Base-by-base conservation (phyloP, 306 rosid genomes). In the Medicago ruthenica region DNA sequence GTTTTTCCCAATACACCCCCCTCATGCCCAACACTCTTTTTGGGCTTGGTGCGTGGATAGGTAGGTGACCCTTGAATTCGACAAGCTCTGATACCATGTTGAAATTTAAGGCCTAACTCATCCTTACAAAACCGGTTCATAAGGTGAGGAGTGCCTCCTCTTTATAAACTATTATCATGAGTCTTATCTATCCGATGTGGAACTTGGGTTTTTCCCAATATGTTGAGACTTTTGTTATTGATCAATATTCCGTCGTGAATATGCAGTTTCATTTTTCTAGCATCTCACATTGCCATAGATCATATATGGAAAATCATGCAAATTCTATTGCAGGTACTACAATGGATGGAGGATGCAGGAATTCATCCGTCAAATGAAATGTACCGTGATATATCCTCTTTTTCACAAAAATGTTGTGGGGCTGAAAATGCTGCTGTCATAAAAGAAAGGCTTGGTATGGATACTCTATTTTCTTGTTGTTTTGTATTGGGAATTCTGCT, bases 271-370 rank as follows among this genome's bases (percentile, higher is more conserved):
- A 77, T 31, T 81, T 72, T 85, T 50, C 68, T 12, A 55, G 54
- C 66, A 65, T 70, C 75, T 66, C 22, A 20, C 36, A 2, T 64
- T 81, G 69, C 51, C 64, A 78, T 41, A 53, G 51, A 78, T 12
- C 40, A 48, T 15, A 53, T 53, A 59, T 42, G 76, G 21, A 76
- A 71, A 76, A 76, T 60, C 40, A 53, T 48, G 57, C 37, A 48
- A 74, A 44, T 41, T 67, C 51, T 76, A 24, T n/a, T 34, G 69
- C 86, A 91, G 98, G 97, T 91, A 37, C 80, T 94, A 79, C 88
- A 88, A 45, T 94, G 98, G 98, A 94, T 94, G 98, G 88, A 83
- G 75, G 98, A 92, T 76, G 88, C 91, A 0, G 94, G 96, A 80
- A 74, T 92, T 81, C 87, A 72, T 76, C 98, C 98, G 48, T 85